Percentiles rank a stretch among this genome's conserved stretches.
Conservation (phyloP, 768 basidiomycete species). For the Boletus rufocinnamomeus region DNA sequence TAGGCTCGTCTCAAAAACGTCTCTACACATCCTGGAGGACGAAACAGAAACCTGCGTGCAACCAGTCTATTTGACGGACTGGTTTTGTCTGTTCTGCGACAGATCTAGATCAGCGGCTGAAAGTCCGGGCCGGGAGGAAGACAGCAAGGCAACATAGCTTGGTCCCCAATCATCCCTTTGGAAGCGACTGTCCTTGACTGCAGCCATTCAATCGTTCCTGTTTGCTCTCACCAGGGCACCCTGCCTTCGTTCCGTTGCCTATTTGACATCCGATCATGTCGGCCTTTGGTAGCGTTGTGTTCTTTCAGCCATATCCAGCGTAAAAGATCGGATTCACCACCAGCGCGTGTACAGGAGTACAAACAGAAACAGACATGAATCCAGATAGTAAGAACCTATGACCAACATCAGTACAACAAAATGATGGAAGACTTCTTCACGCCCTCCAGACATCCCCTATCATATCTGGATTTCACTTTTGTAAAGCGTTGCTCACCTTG, state of each 20-base stretch:
- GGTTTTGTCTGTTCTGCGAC: not conserved
- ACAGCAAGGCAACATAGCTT: not conserved
- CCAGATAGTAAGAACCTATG: not conserved
- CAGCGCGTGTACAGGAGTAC: not conserved
- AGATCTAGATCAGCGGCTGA: not conserved
- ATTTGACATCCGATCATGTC: not conserved
- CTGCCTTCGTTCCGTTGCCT: not conserved
- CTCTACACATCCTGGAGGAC: not conserved
- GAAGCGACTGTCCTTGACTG: too few relatives aligned
- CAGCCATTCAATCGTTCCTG: not conserved
- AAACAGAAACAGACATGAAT: not conserved
- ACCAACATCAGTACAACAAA: not conserved
- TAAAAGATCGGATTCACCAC: not conserved
- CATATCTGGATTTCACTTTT: not conserved
- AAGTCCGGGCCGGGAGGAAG: not conserved
- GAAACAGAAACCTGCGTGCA: not conserved
- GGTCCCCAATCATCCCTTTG: not conserved
- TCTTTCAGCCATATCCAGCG: not conserved
- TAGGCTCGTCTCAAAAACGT: not conserved
- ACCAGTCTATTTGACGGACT: not conserved
- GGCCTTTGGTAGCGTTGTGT: too few relatives aligned
- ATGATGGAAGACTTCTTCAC: not conserved
- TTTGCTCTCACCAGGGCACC: not conserved
- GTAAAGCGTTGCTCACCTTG: not conserved
- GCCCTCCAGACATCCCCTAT: not conserved